Percentiles rank a stretch among this genome's conserved stretches.
Evolutionary conservation across 2,329 filamentous ascomycete species (phyloP).

Genomic region (Fusarium stilboides): DNA sequence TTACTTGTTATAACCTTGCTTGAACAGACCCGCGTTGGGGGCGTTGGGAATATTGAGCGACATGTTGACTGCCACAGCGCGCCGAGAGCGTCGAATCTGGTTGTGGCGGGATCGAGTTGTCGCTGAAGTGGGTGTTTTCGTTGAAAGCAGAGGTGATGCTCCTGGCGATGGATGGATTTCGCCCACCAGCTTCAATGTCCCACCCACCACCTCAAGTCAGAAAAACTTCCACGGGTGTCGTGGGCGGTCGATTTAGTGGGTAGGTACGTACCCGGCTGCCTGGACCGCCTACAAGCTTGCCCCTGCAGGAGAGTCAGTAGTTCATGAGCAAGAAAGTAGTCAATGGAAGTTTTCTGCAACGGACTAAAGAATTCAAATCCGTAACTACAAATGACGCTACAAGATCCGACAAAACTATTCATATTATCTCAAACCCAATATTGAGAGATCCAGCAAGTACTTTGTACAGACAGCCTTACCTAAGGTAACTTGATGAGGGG

Average conservation of each 20-base stretch:
- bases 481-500: conserved; percentile 21
- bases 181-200: conserved; percentile 46
- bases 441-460: not conserved
- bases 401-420: not conserved
- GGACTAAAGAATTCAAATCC: too few species aligned
- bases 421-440: not conserved
- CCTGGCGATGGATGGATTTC: conserved; percentile 42
- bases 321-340: too few species aligned
- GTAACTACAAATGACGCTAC: too few species aligned
- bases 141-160: conserved; percentile 44
- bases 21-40: conserved; percentile 94
- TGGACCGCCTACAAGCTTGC: conserved; percentile 13
- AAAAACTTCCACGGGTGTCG: conserved; percentile 50
- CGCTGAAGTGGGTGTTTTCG: conserved; percentile 35
- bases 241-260: conserved; percentile 47
- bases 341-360: too few species aligned
- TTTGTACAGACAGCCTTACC: conserved; percentile 15
- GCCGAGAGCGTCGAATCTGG: conserved; percentile 26
- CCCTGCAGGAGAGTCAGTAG: not conserved
- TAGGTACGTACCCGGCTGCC: conserved; percentile 47
- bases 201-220: conserved; percentile 38
- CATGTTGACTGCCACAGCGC: conserved; percentile 69
- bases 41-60: conserved; percentile 96
- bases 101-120: conserved; percentile 42
- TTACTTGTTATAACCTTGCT: conserved; percentile 96